phyloP scores from a whole-genome alignment of 257 asterid species.

The Ophiorrhiza pumila region DNA sequence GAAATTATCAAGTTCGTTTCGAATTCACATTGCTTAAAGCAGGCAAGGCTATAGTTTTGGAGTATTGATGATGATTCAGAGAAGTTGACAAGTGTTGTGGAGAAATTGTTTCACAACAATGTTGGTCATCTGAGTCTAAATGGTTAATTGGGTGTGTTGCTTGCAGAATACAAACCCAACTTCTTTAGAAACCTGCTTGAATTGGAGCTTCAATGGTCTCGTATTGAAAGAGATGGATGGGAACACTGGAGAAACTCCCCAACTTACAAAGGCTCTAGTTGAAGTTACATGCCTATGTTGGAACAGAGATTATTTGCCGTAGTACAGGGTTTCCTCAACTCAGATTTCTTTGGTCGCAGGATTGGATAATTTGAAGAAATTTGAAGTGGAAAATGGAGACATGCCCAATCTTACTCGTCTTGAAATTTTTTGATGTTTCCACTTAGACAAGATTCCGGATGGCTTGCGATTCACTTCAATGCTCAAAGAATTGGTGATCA shows the following conservation, averaged over 20 bases:
- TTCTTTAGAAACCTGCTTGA: neutral
- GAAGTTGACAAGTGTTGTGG: too few relatives aligned
- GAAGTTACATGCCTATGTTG: neutral
- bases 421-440: neutral
- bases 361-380: neutral
- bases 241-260: conserved; percentile 5
- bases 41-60: neutral
- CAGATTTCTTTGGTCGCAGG: neutral
- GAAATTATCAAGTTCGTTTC: too few relatives aligned
- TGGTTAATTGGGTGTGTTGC: neutral
- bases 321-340: conserved; percentile 1
- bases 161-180: neutral
- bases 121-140: neutral
- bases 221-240: neutral
- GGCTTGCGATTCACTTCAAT: too few relatives aligned
- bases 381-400: conserved; percentile 3
- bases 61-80: neutral
- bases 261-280: neutral
- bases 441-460: too few relatives aligned
- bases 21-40: neutral
- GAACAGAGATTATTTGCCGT: neutral
- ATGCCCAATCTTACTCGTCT: conserved; percentile 3
- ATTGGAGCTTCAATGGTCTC: neutral
- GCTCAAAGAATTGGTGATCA: too few relatives aligned
- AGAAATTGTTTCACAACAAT: neutral